Conservation (phyloP, 257 asterid species). For the Haberlea rhodopensis region DNA sequence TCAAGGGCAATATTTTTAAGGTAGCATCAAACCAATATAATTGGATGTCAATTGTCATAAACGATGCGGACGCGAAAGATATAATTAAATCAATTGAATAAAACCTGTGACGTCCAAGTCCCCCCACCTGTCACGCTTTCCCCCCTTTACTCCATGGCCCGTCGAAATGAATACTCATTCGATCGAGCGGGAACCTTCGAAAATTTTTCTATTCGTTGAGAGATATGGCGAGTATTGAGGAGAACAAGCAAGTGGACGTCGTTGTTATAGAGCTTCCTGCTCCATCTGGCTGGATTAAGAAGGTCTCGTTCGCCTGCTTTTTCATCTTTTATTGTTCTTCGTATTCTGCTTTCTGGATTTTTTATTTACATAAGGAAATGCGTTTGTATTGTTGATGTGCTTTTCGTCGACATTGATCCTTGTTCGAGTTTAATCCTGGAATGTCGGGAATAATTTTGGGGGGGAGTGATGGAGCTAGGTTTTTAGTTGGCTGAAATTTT, state of each 20-base stretch:
- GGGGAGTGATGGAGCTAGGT: background rate
- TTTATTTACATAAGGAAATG: background rate
- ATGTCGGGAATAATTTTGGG: conserved; percentile 8
- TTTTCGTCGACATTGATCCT: conserved; percentile 17
- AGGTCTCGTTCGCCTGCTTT: conserved; percentile 32
- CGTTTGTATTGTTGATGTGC: conserved; percentile 7
- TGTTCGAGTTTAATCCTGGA: conserved; percentile 22
- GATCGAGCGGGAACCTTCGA: conserved; percentile 15
- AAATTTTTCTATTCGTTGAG: background rate
- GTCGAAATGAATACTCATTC: too few relatives aligned
- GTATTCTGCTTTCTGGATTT: background rate
- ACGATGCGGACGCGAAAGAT: conserved; percentile 33
- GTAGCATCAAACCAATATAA: too few relatives aligned
- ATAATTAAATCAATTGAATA: conserved; percentile 26
- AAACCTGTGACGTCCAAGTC: conserved; percentile 36
- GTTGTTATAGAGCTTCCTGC: conserved; percentile 47
- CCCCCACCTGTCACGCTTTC: conserved; percentile 48
- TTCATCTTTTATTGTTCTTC: background rate
- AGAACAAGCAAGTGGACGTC: conserved; percentile 35
- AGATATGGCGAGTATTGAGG: conserved; percentile 38
- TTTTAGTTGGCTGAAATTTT: conserved; percentile 6
- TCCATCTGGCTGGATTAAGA: conserved; percentile 58
- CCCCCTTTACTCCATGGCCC: conserved; percentile 33
- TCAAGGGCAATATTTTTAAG: too few relatives aligned
- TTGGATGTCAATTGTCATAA: too few relatives aligned